Evolutionary conservation across 2,329 filamentous ascomycete genomes (phyloP).

Genomic region (Fusarium redolens): DNA sequence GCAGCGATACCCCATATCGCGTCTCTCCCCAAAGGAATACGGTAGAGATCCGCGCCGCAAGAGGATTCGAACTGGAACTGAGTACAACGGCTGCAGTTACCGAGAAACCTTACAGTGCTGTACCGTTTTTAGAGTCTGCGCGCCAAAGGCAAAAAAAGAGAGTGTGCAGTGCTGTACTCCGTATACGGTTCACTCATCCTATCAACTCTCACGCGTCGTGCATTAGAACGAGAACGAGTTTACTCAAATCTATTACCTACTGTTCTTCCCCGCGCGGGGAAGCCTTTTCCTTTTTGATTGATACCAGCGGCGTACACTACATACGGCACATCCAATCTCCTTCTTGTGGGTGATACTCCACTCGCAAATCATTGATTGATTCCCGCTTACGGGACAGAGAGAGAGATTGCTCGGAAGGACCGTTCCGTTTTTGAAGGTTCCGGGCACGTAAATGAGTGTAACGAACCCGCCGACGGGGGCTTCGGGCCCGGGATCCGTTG

Average conservation of each 20-base stretch:
- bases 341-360: conserved; percentile 4
- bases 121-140: background rate
- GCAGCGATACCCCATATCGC: conserved; percentile 34
- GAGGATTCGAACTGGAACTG: background rate
- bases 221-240: conserved; percentile 6
- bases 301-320: background rate
- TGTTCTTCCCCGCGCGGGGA: conserved; percentile 17
- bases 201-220: conserved; percentile 2
- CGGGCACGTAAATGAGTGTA: conserved; percentile 59
- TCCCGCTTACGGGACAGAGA: conserved; percentile 16
- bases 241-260: conserved; percentile 9
- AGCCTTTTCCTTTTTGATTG: background rate
- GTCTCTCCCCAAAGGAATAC: background rate
- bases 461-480: conserved; percentile 65
- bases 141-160: background rate
- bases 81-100: background rate
- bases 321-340: background rate
- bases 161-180: background rate
- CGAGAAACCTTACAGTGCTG: background rate
- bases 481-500: conserved; percentile 61
- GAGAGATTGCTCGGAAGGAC: conserved; percentile 11
- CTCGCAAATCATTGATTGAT: conserved; percentile 19
- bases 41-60: conserved; percentile 27
- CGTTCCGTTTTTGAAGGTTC: conserved; percentile 6
- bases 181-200: background rate